phyloP scores from a whole-genome alignment of 2,329 filamentous ascomycete species.

The Beauveria asiatica region DNA sequence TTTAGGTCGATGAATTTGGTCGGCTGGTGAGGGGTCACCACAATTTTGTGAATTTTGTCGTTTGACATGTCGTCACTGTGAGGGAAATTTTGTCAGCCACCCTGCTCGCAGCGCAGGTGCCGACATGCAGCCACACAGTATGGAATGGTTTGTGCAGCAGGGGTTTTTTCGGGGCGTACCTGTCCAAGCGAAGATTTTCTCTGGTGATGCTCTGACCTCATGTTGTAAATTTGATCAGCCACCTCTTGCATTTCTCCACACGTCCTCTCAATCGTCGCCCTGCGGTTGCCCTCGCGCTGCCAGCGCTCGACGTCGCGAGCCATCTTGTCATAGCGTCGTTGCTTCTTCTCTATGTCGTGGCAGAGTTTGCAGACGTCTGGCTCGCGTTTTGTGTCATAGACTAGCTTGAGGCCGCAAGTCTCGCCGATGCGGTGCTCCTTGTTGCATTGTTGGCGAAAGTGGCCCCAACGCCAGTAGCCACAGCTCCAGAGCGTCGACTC shows the following conservation, averaged over 20 bases:
- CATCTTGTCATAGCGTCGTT: slow-evolving; percentile 67
- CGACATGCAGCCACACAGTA: background rate
- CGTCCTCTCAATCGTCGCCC: slow-evolving; percentile 64
- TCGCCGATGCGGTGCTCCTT: slow-evolving; percentile 94
- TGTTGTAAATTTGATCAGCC: slow-evolving; percentile 45
- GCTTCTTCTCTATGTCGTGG: slow-evolving; percentile 81
- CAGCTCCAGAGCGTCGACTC: slow-evolving; percentile 80
- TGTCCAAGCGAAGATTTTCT: slow-evolving; percentile 27
- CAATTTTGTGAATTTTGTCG: slow-evolving; percentile 6
- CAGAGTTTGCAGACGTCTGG: slow-evolving; percentile 70
- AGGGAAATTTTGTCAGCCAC: slow-evolving; percentile 5
- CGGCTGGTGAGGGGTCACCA: slow-evolving; percentile 8
- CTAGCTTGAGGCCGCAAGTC: slow-evolving; percentile 88
- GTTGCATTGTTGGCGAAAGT: slow-evolving; percentile 86
- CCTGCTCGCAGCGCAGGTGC: background rate
- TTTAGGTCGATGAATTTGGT: slow-evolving; percentile 7
- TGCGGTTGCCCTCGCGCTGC: slow-evolving; percentile 65
- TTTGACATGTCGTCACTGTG: background rate
- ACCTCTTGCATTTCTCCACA: slow-evolving; percentile 61
- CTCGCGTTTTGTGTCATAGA: slow-evolving; percentile 63
- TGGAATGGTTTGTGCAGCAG: background rate
- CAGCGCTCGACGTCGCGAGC: slow-evolving; percentile 66
- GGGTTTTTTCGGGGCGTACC: slow-evolving; percentile 16
- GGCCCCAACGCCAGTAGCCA: slow-evolving; percentile 90
- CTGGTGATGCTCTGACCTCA: slow-evolving; percentile 33